Conservation (phyloP, 805 yeast genomes). For the Phaffomyces antillensis region DNA sequence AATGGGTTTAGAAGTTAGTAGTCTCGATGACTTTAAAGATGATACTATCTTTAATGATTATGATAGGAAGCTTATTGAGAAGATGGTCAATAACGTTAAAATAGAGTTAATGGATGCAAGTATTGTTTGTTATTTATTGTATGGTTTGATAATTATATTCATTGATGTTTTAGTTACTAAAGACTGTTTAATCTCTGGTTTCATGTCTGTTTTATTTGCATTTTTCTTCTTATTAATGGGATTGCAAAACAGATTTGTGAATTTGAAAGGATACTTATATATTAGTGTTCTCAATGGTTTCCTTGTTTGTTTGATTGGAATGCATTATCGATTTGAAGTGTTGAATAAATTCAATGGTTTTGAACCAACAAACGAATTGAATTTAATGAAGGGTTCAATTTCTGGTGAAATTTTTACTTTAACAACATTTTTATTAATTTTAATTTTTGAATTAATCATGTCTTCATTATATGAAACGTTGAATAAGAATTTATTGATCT, state of each 20-base stretch:
- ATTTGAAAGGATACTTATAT: background rate
- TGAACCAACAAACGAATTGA: background rate
- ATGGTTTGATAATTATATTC: slow-evolving; percentile 1
- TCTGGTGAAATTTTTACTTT: slow-evolving; percentile 4
- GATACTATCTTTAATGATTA: background rate
- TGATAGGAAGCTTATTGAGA: background rate
- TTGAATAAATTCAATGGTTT: background rate
- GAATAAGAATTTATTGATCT: background rate
- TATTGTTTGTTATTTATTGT: background rate
- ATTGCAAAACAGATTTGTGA: background rate
- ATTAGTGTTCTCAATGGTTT: background rate
- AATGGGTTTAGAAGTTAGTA: background rate
- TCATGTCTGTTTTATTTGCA: slow-evolving; percentile 3
- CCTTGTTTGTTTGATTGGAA: slow-evolving; percentile 4
- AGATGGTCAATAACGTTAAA: background rate
- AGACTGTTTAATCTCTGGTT: background rate
- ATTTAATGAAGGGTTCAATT: slow-evolving; percentile 1
- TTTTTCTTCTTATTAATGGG: background rate
- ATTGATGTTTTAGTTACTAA: background rate
- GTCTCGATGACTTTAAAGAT: background rate
- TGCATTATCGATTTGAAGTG: background rate
- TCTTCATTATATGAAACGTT: slow-evolving; percentile 1
- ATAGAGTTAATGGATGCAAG: slow-evolving; percentile 1
- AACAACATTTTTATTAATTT: slow-evolving; percentile 1
- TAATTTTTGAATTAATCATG: background rate